Base-by-base conservation (phyloP, 495 filamentous ascomycete species). In the Penicillium odoratum region DNA sequence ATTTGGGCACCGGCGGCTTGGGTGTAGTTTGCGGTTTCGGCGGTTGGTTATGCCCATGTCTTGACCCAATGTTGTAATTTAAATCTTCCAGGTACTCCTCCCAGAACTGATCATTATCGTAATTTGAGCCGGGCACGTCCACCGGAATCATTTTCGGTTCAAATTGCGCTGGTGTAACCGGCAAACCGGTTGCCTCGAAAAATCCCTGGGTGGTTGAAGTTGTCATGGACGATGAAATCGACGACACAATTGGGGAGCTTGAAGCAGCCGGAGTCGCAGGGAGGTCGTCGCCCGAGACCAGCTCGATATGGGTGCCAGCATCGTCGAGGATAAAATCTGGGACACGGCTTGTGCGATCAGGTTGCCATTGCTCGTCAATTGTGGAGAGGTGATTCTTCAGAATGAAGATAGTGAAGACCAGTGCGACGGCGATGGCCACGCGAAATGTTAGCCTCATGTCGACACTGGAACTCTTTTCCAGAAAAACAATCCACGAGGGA, bases 261-360 rank as follows among this genome's bases (percentile, higher is more conserved):
- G 56, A 48, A 1, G 33, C 36, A 0, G 42, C n/a, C n/a, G 42
- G 26, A 36, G 43, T 8, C 4, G 44, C 21, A 21, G 21, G 21
- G 16, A 4, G 5, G 34, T 18, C 42, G n/a, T 28, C 21, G 28
- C 45, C 51, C 53, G 66, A 66, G 63, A 69, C 66, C 61, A 66
- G 63, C 63, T 69, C 66, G 56, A 69, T 69, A 58, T 62, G 61
- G 7, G 60, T 56, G 44, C 57, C 58, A 3, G 40, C 63, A 29
- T 58, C 49, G 18, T 58, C 45, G 18, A 61, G 28, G 9, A 59
- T 47, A 13, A 53, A 57, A 42, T 60, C 51, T 3, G 47, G 34
- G 5, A 29, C 36, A 5, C 33, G 30, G 26, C 55, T 26, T 10
- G n/a, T 29, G 36, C 43, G 25, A 31, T 31, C 48, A 48, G 46